Evolutionary conservation across 2,329 filamentous ascomycete species (phyloP).

Genomic region (Zymoseptoria pseudotritici): DNA sequence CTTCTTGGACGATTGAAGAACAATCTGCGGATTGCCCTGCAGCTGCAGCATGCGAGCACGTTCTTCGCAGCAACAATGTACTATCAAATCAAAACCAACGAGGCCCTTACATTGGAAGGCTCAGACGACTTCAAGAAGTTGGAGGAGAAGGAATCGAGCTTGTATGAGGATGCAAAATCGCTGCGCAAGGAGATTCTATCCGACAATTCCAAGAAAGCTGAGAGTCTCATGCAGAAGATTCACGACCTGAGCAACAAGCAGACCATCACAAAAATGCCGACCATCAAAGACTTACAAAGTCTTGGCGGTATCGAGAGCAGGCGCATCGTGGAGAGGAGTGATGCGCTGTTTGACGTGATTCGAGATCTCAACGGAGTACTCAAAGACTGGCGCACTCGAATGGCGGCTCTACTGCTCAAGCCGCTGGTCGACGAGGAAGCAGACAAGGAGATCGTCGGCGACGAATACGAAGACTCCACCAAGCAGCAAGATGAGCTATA

Average conservation of each 20-base stretch:
- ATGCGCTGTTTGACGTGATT: constrained; percentile 56
- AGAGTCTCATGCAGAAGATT: constrained; percentile 58
- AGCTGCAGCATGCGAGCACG: constrained; percentile 70
- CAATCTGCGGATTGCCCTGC: constrained; percentile 63
- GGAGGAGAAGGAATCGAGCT: constrained; percentile 62
- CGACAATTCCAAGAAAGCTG: constrained; percentile 51
- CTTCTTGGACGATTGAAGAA: constrained; percentile 40
- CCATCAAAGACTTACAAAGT: constrained; percentile 43
- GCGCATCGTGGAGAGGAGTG: constrained; percentile 57
- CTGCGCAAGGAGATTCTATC: constrained; percentile 71
- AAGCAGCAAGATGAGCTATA: constrained; percentile 83
- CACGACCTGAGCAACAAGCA: constrained; percentile 37
- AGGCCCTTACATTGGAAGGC: constrained; percentile 54
- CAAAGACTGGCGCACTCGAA: constrained; percentile 65
- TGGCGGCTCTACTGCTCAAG: constrained; percentile 63
- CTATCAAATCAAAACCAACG: constrained; percentile 72
- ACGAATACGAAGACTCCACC: constrained; percentile 84
- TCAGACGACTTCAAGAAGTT: constrained; percentile 60
- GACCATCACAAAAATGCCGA: constrained; percentile 45
- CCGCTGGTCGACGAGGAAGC: constrained; percentile 79
- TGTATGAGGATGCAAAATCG: constrained; percentile 70
- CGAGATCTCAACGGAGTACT: constrained; percentile 66
- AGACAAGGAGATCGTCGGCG: constrained; percentile 65
- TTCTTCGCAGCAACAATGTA: constrained; percentile 82
- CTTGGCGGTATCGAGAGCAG: constrained; percentile 66